phyloP scores from a whole-genome alignment of 306 rosid genomes.

The Fragaria iinumae region DNA sequence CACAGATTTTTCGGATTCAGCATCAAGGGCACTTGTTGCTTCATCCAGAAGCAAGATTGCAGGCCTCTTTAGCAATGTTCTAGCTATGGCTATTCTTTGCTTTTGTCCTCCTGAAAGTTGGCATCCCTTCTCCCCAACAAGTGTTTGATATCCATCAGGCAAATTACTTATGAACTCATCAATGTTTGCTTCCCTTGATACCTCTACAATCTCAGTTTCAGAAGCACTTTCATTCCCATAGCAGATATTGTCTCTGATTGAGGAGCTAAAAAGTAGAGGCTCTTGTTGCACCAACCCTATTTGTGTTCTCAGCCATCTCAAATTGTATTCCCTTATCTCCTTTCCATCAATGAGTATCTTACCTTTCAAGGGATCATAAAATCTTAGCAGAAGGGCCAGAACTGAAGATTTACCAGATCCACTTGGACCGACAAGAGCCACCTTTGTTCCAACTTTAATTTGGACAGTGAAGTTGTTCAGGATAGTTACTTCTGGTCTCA shows the following conservation, averaged over 20 bases:
- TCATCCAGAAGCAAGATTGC: constrained; percentile 75
- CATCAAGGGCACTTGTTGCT: constrained; percentile 96
- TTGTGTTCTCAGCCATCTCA: constrained; percentile 71
- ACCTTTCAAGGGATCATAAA: constrained; percentile 68
- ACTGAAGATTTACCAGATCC: constrained; percentile 86
- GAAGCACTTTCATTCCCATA: constrained; percentile 60
- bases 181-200: constrained; percentile 65
- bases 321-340: constrained; percentile 60
- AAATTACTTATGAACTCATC: constrained; percentile 69
- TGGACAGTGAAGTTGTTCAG: constrained; percentile 65
- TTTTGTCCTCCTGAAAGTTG: constrained; percentile 95
- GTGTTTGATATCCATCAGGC: constrained; percentile 72
- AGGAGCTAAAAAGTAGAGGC: constrained; percentile 76
- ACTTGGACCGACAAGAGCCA: constrained; percentile 83
- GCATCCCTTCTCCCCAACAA: constrained; percentile 81
- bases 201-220: constrained; percentile 72
- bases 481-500: constrained; percentile 60
- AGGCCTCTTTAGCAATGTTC: constrained; percentile 75
- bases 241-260: constrained; percentile 71
- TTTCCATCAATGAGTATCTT: constrained; percentile 61
- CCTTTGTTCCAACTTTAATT: constrained; percentile 65
- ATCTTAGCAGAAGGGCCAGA: constrained; percentile 71
- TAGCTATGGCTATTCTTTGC: constrained; percentile 88
- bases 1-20: constrained; percentile 69
- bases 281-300: constrained; percentile 91